phyloP scores from a whole-genome alignment of 208 protist species.

The Crithidia expoeki region DNA sequence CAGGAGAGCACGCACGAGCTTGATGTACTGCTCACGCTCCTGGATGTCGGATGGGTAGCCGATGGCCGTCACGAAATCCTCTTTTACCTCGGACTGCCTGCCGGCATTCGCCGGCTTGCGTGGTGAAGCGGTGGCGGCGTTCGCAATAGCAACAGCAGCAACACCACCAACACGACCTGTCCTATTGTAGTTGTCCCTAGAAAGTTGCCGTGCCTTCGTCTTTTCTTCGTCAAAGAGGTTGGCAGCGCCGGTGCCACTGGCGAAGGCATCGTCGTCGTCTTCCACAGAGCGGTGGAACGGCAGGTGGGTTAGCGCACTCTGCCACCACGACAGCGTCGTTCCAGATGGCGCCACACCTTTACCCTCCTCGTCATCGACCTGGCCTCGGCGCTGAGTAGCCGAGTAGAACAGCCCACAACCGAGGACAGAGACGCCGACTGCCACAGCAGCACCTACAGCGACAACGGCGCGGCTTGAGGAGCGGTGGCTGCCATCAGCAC shows the following conservation, averaged over 20 bases:
- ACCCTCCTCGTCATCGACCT: neutral
- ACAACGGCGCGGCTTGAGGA: neutral
- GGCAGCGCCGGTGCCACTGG: constrained; percentile 35
- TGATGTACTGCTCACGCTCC: constrained; percentile 54
- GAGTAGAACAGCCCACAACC: constrained; percentile 17
- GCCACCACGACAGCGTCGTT: constrained; percentile 20
- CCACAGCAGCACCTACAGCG: neutral
- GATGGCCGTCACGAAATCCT: neutral
- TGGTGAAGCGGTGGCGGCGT: neutral
- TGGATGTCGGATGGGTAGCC: constrained; percentile 30
- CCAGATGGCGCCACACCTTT: neutral
- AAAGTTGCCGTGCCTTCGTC: constrained; percentile 22
- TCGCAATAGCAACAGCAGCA: neutral
- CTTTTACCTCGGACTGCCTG: constrained; percentile 2
- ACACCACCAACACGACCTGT: neutral
- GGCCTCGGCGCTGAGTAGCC: neutral
- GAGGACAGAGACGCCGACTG: constrained; percentile 21
- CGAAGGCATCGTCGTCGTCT: constrained; percentile 60
- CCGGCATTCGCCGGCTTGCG: neutral
- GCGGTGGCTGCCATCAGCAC: neutral
- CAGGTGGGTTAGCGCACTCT: neutral
- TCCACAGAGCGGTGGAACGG: constrained; percentile 4
- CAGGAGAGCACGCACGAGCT: constrained; percentile 54
- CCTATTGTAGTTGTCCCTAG: constrained; percentile 1
- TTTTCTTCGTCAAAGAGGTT: constrained; percentile 39